Conservation (phyloP, 768 basidiomycete genomes). For the Sarcodon aspratus region DNA sequence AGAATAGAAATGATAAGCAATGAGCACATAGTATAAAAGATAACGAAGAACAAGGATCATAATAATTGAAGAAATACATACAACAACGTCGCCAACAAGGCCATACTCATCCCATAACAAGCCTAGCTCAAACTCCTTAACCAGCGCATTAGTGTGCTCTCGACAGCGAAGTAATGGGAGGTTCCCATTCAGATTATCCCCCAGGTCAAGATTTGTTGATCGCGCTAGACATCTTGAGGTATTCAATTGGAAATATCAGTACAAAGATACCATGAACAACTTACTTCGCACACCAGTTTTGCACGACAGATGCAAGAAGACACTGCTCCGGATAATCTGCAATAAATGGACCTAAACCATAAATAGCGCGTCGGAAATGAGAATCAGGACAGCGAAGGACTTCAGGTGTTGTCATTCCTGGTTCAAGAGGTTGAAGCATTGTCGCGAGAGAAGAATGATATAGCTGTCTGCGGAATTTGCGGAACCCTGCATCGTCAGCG, state of each 20-base stretch:
- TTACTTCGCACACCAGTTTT: slow-evolving; percentile 12
- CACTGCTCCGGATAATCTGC: slow-evolving; percentile 22
- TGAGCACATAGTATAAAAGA: background rate
- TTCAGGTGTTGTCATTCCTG: slow-evolving; percentile 8
- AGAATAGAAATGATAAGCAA: no score
- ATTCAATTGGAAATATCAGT: no score
- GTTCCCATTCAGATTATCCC: no score
- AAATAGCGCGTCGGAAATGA: slow-evolving; percentile 15
- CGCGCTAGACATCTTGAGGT: no score
- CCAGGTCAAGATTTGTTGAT: no score
- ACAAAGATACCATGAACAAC: no score
- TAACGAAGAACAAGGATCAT: background rate
- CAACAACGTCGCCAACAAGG: background rate
- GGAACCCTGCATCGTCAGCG: background rate
- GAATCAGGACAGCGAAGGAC: slow-evolving; percentile 13
- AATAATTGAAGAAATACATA: background rate
- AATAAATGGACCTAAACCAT: slow-evolving; percentile 17
- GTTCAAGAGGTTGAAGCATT: slow-evolving; percentile 4
- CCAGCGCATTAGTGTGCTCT: no score
- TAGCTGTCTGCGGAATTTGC: slow-evolving; percentile 5
- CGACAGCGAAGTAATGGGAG: background rate
- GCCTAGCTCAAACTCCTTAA: no score
- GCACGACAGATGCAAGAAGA: slow-evolving; percentile 8
- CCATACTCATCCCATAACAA: no score
- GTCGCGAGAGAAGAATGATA: slow-evolving; percentile 5